Base-by-base conservation (phyloP, 805 yeast genomes). In the Dipodascus albidus region DNA sequence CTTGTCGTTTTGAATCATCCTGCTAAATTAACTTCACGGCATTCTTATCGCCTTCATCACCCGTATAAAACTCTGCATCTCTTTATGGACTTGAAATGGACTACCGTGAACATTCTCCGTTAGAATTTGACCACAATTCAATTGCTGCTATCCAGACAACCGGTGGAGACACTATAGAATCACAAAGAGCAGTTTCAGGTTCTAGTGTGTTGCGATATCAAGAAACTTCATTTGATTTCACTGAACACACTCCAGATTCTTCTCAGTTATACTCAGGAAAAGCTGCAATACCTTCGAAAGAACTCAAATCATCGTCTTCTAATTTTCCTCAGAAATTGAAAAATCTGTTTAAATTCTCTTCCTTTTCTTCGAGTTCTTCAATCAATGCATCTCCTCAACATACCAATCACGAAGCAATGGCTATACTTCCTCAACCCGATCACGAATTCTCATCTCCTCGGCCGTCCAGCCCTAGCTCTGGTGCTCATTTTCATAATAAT, bases 301-400 rank as follows among this genome's bases (percentile, higher is more conserved):
- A 38, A 38, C 44, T 14, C 20, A 19, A 11, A 4, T 38, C 44
- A 3, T 8, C 49, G 8, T 47, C 49, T 23, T 47, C 49, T 4
- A 47, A 47, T 47, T 58, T 64, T 50, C 68, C 69, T n/a, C 65
- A 59, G 57, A 59, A 62, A 50, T 59, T 67, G 44, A 62, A 63
- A 51, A 63, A 55, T 53, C 58, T 67, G 52, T 67, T 67, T 55
- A 60, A 61, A 53, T 66, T 66, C 58, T 57, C 23, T 22, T 8
- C 35, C 41, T 23, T 54, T 48, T 41, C 53, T 47, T 1, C 53
- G 50, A 3, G 47, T 35, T 11, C 50, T 31, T 50, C 38, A 15
- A 38, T 21, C 42, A 52, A 23, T 24, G 49, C 33, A 38, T 47
- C 15, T 49, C 50, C 50, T 38, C 42, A 24, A 42, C 49, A 24